Conservation (phyloP, 768 basidiomycete genomes). For the Mycena chlorophos region DNA sequence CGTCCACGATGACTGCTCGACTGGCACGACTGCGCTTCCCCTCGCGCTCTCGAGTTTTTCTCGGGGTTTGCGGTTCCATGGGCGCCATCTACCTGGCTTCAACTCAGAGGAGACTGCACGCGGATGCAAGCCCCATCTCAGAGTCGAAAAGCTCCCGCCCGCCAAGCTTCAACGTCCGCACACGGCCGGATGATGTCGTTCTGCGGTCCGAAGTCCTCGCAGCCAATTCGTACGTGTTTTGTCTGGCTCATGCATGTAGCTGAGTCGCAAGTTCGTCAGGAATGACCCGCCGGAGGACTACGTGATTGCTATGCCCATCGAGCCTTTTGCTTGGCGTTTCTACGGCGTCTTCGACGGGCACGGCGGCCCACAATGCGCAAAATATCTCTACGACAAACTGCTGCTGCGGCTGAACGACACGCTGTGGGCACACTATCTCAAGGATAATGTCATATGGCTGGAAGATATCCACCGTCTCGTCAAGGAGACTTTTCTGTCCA, state of each 20-base stretch:
- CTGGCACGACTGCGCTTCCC: neutral
- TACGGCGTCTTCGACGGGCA: neutral
- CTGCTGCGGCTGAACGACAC: neutral
- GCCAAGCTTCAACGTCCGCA: neutral
- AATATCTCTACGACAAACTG: neutral
- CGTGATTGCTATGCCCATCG: neutral
- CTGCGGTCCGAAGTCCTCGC: neutral
- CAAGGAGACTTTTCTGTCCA: slow-evolving; percentile 34
- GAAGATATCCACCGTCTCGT: slow-evolving; percentile 37
- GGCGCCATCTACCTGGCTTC: neutral
- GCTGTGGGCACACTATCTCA: slow-evolving; percentile 3
- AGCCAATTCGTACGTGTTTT: neutral
- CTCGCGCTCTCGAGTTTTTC: neutral
- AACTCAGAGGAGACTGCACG: neutral
- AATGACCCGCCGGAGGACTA: neutral
- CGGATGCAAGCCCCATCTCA: no score
- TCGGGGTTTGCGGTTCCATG: neutral
- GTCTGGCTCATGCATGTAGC: neutral
- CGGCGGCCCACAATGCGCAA: neutral
- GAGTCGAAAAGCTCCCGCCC: no score
- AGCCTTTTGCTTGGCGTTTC: neutral
- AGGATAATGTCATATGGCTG: slow-evolving; percentile 19
- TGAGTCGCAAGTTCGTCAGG: neutral
- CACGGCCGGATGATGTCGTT: neutral
- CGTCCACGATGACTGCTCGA: no score